A percentile compares a stretch with the other conserved stretches of the same genome.
Conservation (phyloP, 805 yeast genomes). For the Candida koratica region DNA sequence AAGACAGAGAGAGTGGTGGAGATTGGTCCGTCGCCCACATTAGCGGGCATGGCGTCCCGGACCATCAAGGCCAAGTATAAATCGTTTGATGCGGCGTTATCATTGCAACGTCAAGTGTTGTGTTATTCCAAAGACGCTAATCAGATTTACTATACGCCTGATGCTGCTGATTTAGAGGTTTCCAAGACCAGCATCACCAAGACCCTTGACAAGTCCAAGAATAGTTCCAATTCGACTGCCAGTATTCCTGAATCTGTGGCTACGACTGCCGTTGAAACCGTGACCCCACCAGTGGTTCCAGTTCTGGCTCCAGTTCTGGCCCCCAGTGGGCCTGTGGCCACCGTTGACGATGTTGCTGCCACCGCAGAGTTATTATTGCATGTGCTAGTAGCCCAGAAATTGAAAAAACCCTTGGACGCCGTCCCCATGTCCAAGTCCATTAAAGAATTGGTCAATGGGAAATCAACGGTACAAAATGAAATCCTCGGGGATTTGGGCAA, state of each 20-base stretch:
- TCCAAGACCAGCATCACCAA: slow-evolving; percentile 15
- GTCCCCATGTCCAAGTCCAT: slow-evolving; percentile 88
- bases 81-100: slow-evolving; percentile 95
- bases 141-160: slow-evolving; percentile 92
- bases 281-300: slow-evolving; percentile 53
- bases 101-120: slow-evolving; percentile 88
- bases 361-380: slow-evolving; percentile 79
- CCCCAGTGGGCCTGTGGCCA: slow-evolving; percentile 75
- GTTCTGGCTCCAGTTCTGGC: slow-evolving; percentile 62
- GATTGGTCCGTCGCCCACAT: slow-evolving; percentile 97
- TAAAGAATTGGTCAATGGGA: slow-evolving; percentile 97
- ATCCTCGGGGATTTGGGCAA: slow-evolving; percentile 97
- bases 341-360: slow-evolving; percentile 85
- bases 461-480: slow-evolving; percentile 97
- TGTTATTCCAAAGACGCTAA: slow-evolving; percentile 95
- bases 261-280: slow-evolving; percentile 50
- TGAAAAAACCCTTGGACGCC: slow-evolving; percentile 85
- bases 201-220: slow-evolving; percentile 4
- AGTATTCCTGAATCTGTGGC: slow-evolving; percentile 31
- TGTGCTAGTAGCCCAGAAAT: slow-evolving; percentile 89
- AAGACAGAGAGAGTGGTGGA: slow-evolving; percentile 97
- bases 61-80: slow-evolving; percentile 94
- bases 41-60: slow-evolving; percentile 98
- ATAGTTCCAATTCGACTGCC: slow-evolving; percentile 16
- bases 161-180: slow-evolving; percentile 52